Conservation (phyloP, 2,329 filamentous ascomycete genomes). For the Xylariales sp. region DNA sequence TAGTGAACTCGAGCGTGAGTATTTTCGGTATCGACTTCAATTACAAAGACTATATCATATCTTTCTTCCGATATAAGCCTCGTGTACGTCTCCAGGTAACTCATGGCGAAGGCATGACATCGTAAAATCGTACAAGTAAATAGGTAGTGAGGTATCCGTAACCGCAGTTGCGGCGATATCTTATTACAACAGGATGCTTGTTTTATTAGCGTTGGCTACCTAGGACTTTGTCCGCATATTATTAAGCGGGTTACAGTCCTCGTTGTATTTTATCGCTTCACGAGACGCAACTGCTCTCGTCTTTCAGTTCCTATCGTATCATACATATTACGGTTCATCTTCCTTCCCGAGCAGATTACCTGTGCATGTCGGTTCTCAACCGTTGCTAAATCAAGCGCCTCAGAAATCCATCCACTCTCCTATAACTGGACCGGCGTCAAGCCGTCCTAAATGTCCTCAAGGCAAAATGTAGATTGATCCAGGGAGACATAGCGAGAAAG, state of each 20-base stretch:
- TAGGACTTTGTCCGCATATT: background rate
- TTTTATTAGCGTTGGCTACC: background rate
- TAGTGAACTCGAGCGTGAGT: too few species aligned
- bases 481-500: constrained; percentile 18
- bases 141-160: background rate
- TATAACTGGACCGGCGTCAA: background rate
- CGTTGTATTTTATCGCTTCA: constrained; percentile 5
- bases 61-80: background rate
- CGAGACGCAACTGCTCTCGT: background rate
- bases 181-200: background rate
- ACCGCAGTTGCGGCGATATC: background rate
- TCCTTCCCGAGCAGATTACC: background rate
- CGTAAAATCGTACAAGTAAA: background rate
- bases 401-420: constrained; percentile 11
- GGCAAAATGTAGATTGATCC: constrained; percentile 2
- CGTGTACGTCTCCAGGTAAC: background rate
- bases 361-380: constrained; percentile 7
- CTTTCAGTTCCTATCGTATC: constrained; percentile 1
- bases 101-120: background rate
- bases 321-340: background rate
- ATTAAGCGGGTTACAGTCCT: constrained; percentile 4
- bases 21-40: too few species aligned
- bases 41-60: too few species aligned
- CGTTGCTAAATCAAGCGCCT: constrained; percentile 13
- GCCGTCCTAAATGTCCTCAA: constrained; percentile 3